Percentiles rank a stretch among this genome's conserved stretches.
phyloP scores from a whole-genome alignment of 306 rosid genomes.

The Cotoneaster glaucophyllus region DNA sequence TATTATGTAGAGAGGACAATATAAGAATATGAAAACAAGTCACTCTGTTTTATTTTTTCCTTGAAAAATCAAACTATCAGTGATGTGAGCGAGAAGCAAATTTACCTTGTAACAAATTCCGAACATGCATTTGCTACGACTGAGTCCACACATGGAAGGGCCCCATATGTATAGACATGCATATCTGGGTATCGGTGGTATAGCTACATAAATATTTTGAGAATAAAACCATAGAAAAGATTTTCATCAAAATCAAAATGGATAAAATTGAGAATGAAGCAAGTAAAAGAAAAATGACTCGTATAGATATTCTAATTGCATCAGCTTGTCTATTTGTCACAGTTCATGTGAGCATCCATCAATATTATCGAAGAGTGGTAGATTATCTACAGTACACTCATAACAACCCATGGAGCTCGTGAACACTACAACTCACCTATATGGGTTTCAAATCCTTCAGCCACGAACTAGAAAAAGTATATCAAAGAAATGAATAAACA shows the following conservation, averaged over 20 bases:
- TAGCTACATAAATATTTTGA: conserved; percentile 44
- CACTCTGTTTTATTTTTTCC: background rate
- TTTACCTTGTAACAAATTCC: conserved; percentile 74
- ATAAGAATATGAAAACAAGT: background rate
- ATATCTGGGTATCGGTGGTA: conserved; percentile 58
- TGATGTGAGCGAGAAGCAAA: background rate
- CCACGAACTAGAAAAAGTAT: conserved; percentile 3
- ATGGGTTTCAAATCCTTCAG: background rate
- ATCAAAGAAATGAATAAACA: background rate
- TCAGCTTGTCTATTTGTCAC: background rate
- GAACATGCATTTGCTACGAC: conserved; percentile 80
- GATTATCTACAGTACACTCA: too few species aligned
- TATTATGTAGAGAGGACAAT: conserved; percentile 1
- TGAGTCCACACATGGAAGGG: conserved; percentile 89
- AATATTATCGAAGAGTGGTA: too few species aligned
- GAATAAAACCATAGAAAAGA: conserved; percentile 3
- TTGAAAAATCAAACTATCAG: background rate
- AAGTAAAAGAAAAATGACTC: background rate
- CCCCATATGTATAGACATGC: conserved; percentile 83
- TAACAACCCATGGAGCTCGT: background rate
- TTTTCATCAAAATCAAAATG: background rate
- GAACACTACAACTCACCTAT: background rate
- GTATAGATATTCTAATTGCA: background rate
- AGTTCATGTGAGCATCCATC: background rate
- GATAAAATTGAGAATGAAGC: background rate